Conservation (phyloP, 352 stramenopile species). For the Globisporangium middletonii region DNA sequence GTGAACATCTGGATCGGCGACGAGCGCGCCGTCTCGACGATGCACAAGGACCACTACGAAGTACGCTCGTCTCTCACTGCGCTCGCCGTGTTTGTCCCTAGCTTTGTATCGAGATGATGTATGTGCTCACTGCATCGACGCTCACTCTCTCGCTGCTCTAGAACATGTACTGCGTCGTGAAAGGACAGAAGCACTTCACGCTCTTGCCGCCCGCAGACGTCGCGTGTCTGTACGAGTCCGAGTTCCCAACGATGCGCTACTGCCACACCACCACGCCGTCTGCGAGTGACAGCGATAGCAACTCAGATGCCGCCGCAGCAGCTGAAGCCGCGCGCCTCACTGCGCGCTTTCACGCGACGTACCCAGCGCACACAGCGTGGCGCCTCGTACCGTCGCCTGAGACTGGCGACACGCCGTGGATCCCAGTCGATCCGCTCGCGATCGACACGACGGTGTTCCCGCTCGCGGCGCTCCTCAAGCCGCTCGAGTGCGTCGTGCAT, state of each 20-base stretch:
- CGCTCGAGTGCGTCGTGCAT: conserved; percentile 64
- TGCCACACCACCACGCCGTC: conserved; percentile 17
- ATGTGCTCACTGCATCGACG: neutral
- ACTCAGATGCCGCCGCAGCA: conserved; percentile 4
- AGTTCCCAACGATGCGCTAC: conserved; percentile 63
- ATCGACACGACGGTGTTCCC: conserved; percentile 56
- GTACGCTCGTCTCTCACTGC: conserved; percentile 15
- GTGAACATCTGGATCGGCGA: conserved; percentile 99
- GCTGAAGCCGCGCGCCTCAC: conserved; percentile 24
- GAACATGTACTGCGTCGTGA: conserved; percentile 97
- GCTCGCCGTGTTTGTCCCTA: neutral
- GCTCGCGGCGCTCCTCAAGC: conserved; percentile 36
- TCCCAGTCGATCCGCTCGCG: conserved; percentile 69
- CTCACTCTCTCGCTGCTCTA: conserved; percentile 11
- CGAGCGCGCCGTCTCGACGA: conserved; percentile 90
- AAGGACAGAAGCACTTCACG: conserved; percentile 94
- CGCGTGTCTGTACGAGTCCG: conserved; percentile 85
- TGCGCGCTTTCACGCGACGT: conserved; percentile 46
- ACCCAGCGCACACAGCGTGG: conserved; percentile 43
- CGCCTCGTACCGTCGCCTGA: conserved; percentile 36
- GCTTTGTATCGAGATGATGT: conserved; percentile 2
- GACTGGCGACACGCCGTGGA: conserved; percentile 66
- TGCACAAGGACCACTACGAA: conserved; percentile 99
- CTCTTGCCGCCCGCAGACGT: conserved; percentile 86
- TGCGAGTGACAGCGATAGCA: neutral